Conservation (phyloP, 1,284 basidiomycete species). For the Caloboletus firmus region DNA sequence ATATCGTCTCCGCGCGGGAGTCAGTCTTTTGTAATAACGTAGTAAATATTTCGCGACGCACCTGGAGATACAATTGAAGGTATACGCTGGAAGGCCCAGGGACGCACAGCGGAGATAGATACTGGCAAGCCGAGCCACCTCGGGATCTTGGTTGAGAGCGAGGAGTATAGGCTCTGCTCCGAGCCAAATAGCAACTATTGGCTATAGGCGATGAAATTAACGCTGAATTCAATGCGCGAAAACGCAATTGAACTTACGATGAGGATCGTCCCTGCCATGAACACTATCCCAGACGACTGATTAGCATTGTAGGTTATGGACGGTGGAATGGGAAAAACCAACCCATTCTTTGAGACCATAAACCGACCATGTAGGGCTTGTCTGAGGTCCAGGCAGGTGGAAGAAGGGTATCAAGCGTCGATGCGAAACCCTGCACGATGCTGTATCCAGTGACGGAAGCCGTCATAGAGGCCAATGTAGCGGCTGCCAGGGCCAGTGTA, state of each 20-base stretch:
- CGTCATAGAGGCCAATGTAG: slow-evolving; percentile 85
- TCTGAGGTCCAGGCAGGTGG: slow-evolving; percentile 90
- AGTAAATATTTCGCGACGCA: slow-evolving; percentile 29
- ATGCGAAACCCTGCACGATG: slow-evolving; percentile 81
- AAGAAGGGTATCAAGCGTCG: slow-evolving; percentile 86
- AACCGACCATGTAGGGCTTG: slow-evolving; percentile 81
- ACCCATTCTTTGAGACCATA: slow-evolving; percentile 91
- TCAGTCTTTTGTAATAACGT: slow-evolving; percentile 6
- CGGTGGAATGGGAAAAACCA: slow-evolving; percentile 22
- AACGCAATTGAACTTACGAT: slow-evolving; percentile 46
- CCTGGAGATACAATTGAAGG: slow-evolving; percentile 73
- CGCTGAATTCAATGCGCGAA: neutral
- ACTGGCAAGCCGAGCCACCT: slow-evolving; percentile 79
- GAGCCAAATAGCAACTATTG: slow-evolving; percentile 73
- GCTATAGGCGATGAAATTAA: slow-evolving; percentile 42
- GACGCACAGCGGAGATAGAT: slow-evolving; percentile 78
- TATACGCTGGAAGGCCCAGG: slow-evolving; percentile 88
- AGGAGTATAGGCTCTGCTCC: slow-evolving; percentile 83
- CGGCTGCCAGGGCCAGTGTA: slow-evolving; percentile 79
- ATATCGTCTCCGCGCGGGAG: slow-evolving; percentile 58
- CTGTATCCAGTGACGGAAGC: slow-evolving; percentile 71
- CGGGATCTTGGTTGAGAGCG: slow-evolving; percentile 81
- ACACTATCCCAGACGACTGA: slow-evolving; percentile 42
- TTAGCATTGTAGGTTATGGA: slow-evolving; percentile 3
- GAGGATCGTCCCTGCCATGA: slow-evolving; percentile 63